Percentiles rank a stretch among this genome's conserved stretches.
Conservation (phyloP, 2,329 filamentous ascomycete genomes). For the Phaeomoniella chlamydospora region DNA sequence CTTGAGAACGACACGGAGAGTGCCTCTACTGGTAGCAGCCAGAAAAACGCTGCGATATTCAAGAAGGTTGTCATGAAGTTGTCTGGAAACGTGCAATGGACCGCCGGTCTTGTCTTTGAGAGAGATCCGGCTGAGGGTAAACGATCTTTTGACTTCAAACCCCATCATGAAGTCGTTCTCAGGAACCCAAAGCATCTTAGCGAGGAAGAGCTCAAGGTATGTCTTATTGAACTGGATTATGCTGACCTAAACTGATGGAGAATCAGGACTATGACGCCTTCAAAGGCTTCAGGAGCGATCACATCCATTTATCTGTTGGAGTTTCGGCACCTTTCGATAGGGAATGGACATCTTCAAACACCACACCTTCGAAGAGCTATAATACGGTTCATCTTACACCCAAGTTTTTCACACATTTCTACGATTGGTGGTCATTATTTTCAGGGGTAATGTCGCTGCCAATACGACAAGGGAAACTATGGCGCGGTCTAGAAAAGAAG, state of each 20-base stretch:
- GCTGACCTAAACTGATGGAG: conserved; percentile 10
- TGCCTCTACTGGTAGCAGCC: conserved; percentile 46
- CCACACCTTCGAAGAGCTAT: conserved; percentile 73
- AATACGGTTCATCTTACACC: conserved; percentile 92
- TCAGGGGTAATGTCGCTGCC: conserved; percentile 88
- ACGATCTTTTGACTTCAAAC: conserved; percentile 76
- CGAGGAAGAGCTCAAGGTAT: conserved; percentile 32
- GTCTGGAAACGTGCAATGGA: conserved; percentile 88
- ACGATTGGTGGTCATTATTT: conserved; percentile 94
- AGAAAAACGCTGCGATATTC: conserved; percentile 67
- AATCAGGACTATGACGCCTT: conserved; percentile 72
- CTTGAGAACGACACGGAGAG: conserved; percentile 38
- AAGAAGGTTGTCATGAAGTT: conserved; percentile 99
- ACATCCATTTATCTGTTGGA: conserved; percentile 90
- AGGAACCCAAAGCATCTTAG: conserved; percentile 66
- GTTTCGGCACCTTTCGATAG: conserved; percentile 75
- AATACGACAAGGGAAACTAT: conserved; percentile 79
- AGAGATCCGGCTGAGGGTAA: conserved; percentile 57
- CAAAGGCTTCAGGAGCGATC: conserved; percentile 85
- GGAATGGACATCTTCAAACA: conserved; percentile 67
- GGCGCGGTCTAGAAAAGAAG: conserved; percentile 85
- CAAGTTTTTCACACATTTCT: conserved; percentile 96
- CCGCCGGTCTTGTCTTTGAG: conserved; percentile 85
- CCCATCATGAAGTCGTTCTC: conserved; percentile 81
- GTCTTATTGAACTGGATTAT: conserved; percentile 5